Conservation (phyloP, 768 basidiomycete species). For the Trametes cubensis region DNA sequence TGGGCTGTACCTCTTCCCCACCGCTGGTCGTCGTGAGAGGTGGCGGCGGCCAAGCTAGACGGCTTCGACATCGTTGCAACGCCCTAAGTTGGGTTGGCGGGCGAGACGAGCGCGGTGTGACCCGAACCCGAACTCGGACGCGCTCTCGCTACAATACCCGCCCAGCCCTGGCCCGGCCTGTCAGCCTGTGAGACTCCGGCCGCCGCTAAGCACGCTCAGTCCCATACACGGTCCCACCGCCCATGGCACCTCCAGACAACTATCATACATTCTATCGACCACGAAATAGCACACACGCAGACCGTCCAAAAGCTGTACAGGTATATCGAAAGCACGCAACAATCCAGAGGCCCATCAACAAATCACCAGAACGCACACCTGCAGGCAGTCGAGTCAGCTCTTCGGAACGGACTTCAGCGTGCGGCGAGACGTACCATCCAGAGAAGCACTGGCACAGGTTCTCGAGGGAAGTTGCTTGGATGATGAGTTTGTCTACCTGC, state of each 20-base stretch:
- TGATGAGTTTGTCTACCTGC: conserved; percentile 92
- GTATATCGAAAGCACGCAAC: conserved; percentile 21
- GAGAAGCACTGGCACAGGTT: conserved; percentile 97
- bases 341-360: neutral
- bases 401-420: neutral
- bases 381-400: conserved; percentile 1
- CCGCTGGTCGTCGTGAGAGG: conserved; percentile 15
- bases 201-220: neutral
- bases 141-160: conserved; percentile 16
- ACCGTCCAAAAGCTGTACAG: conserved; percentile 21
- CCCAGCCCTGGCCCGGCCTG: conserved; percentile 16
- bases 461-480: conserved; percentile 90
- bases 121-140: conserved; percentile 8
- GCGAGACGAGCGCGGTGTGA: conserved; percentile 22
- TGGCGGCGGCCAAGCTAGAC: conserved; percentile 11
- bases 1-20: conserved; percentile 28
- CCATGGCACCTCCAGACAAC: neutral
- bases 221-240: neutral
- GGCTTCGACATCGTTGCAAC: conserved; percentile 21
- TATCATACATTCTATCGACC: conserved; percentile 19
- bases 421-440: conserved; percentile 65
- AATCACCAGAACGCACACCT: conserved; percentile 80
- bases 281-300: neutral
- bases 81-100: conserved; percentile 15
- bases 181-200: conserved; percentile 14